Percentiles rank a stretch among this genome's conserved stretches.
phyloP scores from a whole-genome alignment of 805 yeast species.

The Zygoascus flipseniorum region DNA sequence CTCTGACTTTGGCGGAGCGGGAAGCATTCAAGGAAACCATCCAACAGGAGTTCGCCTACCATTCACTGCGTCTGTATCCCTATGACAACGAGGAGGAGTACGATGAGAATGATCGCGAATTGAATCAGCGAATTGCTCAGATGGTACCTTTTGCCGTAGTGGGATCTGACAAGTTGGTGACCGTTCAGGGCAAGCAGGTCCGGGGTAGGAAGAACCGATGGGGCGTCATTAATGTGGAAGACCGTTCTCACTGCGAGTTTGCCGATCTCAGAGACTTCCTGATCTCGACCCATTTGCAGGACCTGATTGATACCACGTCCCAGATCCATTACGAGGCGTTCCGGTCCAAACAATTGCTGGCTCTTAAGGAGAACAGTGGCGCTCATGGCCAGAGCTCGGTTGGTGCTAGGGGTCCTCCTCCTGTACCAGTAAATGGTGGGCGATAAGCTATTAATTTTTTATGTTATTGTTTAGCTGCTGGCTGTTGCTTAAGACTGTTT shows the following conservation, averaged over 20 bases:
- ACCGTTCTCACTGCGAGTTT: constrained; percentile 92
- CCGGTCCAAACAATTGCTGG: constrained; percentile 88
- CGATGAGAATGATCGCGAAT: constrained; percentile 29
- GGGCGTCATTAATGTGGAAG: constrained; percentile 92
- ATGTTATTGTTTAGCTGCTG: too few relatives aligned
- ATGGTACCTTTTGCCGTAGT: constrained; percentile 85
- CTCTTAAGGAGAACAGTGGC: constrained; percentile 58
- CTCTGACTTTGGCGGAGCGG: constrained; percentile 81
- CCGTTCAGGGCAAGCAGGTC: constrained; percentile 60
- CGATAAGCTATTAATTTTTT: too few relatives aligned
- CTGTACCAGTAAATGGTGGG: too few relatives aligned
- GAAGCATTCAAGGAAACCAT: constrained; percentile 60
- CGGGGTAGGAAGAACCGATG: constrained; percentile 90
- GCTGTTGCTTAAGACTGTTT: too few relatives aligned
- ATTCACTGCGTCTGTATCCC: constrained; percentile 77
- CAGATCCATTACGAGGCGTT: constrained; percentile 84
- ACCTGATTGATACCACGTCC: constrained; percentile 87
- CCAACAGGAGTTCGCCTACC: constrained; percentile 62
- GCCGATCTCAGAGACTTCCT: constrained; percentile 88
- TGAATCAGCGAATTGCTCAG: constrained; percentile 25
- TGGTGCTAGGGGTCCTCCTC: background rate
- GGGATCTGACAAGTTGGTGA: constrained; percentile 76
- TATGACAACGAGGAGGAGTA: constrained; percentile 45
- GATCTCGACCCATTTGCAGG: constrained; percentile 92
- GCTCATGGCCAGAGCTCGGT: background rate